Percentiles rank a stretch among this genome's conserved stretches.
Evolutionary conservation across 2,329 filamentous ascomycete species (phyloP).

Genomic region (Ophiostoma quercus): DNA sequence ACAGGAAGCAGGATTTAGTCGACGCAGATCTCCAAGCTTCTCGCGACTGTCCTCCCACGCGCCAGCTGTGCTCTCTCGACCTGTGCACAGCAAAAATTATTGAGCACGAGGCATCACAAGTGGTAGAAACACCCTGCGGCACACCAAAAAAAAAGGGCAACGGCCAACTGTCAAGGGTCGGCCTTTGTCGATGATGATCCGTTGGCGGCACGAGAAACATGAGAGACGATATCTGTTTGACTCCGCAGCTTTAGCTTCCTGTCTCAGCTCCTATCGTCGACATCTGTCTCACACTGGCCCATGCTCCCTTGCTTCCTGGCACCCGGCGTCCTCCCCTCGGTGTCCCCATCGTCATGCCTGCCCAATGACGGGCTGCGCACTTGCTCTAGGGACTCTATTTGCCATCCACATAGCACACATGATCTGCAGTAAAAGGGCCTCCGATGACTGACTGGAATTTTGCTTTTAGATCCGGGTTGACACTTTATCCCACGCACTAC

Average conservation of each 20-base stretch:
- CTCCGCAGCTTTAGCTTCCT: conserved; percentile 16
- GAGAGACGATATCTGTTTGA: conserved; percentile 5
- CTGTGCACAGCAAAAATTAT: background rate
- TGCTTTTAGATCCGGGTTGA: background rate
- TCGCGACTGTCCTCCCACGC: background rate
- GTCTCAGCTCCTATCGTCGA: conserved; percentile 21
- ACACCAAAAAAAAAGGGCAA: background rate
- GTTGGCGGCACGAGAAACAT: background rate
- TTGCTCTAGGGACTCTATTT: background rate
- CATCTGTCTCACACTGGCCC: conserved; percentile 18
- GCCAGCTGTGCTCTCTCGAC: background rate
- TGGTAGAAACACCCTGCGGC: background rate
- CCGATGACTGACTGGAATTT: background rate
- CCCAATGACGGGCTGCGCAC: background rate
- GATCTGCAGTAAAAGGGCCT: conserved; percentile 5
- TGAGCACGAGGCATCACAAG: background rate
- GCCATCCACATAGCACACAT: background rate
- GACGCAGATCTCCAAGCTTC: background rate
- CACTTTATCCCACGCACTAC: background rate
- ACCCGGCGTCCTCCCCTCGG: conserved; percentile 13
- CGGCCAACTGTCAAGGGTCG: background rate
- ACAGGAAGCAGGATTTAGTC: background rate
- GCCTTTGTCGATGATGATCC: background rate
- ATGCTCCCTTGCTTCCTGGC: conserved; percentile 17
- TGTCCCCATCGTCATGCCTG: background rate